Evolutionary conservation across 495 filamentous ascomycete genomes (phyloP), one percentile per base, ranked within the genome.

Genomic region (Cryomyces antarcticus): DNA sequence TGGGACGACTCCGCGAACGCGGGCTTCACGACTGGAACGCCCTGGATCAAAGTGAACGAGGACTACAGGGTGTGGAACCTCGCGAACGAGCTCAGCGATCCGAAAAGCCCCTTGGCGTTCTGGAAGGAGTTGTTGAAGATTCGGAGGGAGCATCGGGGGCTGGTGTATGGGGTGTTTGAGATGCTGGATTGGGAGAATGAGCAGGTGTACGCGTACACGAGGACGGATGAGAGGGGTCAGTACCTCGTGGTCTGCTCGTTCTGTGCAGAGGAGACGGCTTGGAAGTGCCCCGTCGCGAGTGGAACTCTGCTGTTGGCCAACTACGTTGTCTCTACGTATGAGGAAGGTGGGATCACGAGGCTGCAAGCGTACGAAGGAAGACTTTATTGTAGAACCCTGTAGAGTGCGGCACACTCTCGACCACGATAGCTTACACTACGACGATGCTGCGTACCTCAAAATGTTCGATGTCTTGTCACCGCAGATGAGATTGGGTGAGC

Each of bases 11-110:
- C 53, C 0, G 53, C 61, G 0, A 67, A 74, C 45, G 70, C 55
- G 2, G 72, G 72, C 3, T 75, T 44, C 45, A 4, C 36, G 49
- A 31, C 46, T 45, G 3, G 60, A 52, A 38, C 11, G 5, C 66
- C 71, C 0, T 75, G 69, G 70, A 75, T 72, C 67, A 49, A 61
- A n/a, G 57, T 63, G 3, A 60, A 70, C 46, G 63, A 70, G 31
- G 48, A 62, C 11, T 63, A 61, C 29, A 37, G 39, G 10, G 52
- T 61, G 12, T 52, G 68, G 17, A 73, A 74, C 41, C 67, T 64
- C 0, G 55, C 57, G 38, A 44, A 41, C 0, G 68, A 73, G 48
- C 45, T 46, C 0, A 9, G 36, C 9, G 62, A 68, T 11, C 31
- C 52, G 0, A 37, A 54, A 1, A 61, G 57, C 6, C 59, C 71